Evolutionary conservation across 1,139 yeast species (phyloP), one percentile per base, ranked within the genome.

Genomic region (Yamadazyma epiphylla): DNA sequence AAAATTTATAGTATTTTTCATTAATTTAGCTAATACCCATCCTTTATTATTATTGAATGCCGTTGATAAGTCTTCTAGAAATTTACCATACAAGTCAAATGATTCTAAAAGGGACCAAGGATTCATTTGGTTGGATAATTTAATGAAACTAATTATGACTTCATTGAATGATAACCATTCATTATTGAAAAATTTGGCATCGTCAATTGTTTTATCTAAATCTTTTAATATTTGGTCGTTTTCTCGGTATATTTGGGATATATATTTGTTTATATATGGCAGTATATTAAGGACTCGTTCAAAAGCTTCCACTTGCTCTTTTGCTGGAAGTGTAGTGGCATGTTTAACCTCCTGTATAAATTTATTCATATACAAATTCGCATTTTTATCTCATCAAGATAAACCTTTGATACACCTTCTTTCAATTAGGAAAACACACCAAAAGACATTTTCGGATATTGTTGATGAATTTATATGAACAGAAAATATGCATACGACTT

Each of bases 11-110:
- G 74, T 48, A 4, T 60, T 60, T 22, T 58, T 55, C 7, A 80
- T 59, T 2, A 74, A 51, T 1, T 51, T 47, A n/a, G 74, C 60
- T 24, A 82, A 46, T 15, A 71, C 49, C 22, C 64, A 60, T 3
- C 85, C 87, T 20, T 64, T 56, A 30, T 54, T 57, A 43, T 79
- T 77, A 42, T 68, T 64, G 46, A 81, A 74, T 2, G 87, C 83
- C 5, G 73, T 57, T 8, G 83, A 70, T 25, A 82, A 49, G 37
- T 75, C 74, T 32, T 72, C 72, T 27, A 76, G 53, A 42, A 64
- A 77, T 15, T 57, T 56, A 5, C 80, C 64, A 41, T 75, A 69
- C 24, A 77, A 53, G 45, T 81, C 88, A 45, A 79, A 81, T 10
- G 85, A 74, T 20, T 63, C 68, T 7, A 70, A 50, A 2, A 66